These are phyloP conservation scores for Steccherinum ochraceum DNA, from an alignment of 768 basidiomycete genomes.

Conservation along the genomic window DNA sequence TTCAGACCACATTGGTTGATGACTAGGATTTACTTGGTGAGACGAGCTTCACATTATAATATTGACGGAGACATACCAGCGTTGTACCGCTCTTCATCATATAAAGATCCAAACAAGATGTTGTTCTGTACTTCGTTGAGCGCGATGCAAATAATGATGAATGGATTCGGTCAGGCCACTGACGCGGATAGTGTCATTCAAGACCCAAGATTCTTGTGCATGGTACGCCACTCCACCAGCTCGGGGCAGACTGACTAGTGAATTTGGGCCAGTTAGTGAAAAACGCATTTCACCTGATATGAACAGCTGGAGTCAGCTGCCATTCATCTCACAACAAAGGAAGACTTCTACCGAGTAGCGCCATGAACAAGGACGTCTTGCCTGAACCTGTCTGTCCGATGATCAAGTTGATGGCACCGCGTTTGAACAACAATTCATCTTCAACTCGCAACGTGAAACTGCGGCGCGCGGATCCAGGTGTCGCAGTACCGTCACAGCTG, in stretches of 20 bases:
- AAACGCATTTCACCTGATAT: slow-evolving; percentile 20
- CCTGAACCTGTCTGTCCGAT: slow-evolving; percentile 20
- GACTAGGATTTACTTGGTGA: too few species aligned
- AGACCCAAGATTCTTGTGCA: slow-evolving; percentile 39
- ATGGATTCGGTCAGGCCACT: too few species aligned
- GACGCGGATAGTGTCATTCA: slow-evolving; percentile 28
- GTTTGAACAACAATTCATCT: slow-evolving; percentile 18
- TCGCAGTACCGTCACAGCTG: slow-evolving; percentile 8
- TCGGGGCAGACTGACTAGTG: slow-evolving; percentile 35
- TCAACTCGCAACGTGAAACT: slow-evolving; percentile 5
- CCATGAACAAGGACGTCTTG: slow-evolving; percentile 22
- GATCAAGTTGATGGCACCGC: slow-evolving; percentile 18
- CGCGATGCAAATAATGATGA: slow-evolving; percentile 12
- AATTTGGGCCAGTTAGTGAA: slow-evolving; percentile 17
- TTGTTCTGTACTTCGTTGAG: slow-evolving; percentile 22
- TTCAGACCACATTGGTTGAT: slow-evolving; percentile 32
- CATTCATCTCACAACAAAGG: slow-evolving; percentile 3
- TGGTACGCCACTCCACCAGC: slow-evolving; percentile 34
- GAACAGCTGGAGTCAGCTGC: slow-evolving; percentile 14
- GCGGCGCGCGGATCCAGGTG: background rate
- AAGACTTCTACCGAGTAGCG: slow-evolving; percentile 9
- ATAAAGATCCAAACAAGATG: slow-evolving; percentile 22
- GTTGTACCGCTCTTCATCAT: slow-evolving; percentile 22
- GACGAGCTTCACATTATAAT: too few species aligned
- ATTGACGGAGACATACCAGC: too few species aligned